Percentiles rank a stretch among this genome's conserved stretches.
These are phyloP conservation scores for Paracoccidioides lutzii DNA, from an alignment of 2,329 filamentous ascomycete species.

Conservation along the genomic window DNA sequence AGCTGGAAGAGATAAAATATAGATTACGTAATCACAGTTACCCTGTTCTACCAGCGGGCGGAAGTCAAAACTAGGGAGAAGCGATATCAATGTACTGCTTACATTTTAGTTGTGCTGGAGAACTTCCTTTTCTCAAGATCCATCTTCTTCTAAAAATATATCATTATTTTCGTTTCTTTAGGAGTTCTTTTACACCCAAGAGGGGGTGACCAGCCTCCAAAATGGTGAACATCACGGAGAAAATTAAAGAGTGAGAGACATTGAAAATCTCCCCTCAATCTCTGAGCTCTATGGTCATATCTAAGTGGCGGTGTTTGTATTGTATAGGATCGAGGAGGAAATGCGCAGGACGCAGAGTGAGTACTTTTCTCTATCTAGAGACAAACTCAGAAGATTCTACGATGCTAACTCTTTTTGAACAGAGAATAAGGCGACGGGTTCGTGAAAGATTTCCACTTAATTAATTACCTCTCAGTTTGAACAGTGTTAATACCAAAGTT, in stretches of 20 bases:
- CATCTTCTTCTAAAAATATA: background rate
- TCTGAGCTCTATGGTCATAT: background rate
- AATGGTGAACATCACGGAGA: constrained; percentile 99
- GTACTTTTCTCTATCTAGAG: constrained; percentile 17
- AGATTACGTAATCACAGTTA: background rate
- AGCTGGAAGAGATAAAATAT: background rate
- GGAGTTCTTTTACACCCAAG: background rate
- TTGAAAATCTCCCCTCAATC: background rate
- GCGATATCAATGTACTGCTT: no score
- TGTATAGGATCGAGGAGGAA: constrained; percentile 94
- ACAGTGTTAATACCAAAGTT: constrained; percentile 23
- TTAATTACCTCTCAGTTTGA: background rate
- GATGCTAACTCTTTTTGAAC: constrained; percentile 20
- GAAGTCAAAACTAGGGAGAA: no score
- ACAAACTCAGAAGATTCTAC: background rate
- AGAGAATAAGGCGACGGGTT: constrained; percentile 99
- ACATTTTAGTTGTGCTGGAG: background rate
- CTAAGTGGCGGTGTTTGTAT: constrained; percentile 10
- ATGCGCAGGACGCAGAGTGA: constrained; percentile 98
- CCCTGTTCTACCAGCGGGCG: background rate
- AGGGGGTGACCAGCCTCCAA: constrained; percentile 18
- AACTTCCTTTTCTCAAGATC: background rate
- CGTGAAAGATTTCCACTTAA: constrained; percentile 21
- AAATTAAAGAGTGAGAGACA: constrained; percentile 84
- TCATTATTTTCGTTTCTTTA: background rate